These are phyloP conservation scores for Tylopilus sp. DNA, from an alignment of 1,284 basidiomycete genomes.

Conservation along the genomic window DNA sequence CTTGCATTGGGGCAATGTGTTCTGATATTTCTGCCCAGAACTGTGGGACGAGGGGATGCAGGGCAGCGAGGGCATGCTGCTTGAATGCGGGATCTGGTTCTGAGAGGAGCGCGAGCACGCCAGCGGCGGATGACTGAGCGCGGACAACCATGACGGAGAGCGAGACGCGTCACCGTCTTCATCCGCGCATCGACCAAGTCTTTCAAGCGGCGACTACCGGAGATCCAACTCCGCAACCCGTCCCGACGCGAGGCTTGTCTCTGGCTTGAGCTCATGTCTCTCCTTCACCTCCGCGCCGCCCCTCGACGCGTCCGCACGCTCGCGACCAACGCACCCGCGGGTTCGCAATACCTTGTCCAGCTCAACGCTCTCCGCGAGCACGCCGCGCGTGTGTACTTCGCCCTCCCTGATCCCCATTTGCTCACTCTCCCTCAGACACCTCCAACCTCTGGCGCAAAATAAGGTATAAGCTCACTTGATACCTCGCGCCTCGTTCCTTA, in stretches of 20 bases:
- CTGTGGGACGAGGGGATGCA: conserved; percentile 81
- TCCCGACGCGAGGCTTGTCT: conserved; percentile 20
- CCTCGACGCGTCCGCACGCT: conserved; percentile 40
- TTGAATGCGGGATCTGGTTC: conserved; percentile 87
- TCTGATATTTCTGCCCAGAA: conserved; percentile 99
- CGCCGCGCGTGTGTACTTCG: conserved; percentile 50
- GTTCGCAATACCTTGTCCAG: conserved; percentile 49
- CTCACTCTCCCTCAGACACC: conserved; percentile 51
- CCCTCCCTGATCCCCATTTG: not conserved
- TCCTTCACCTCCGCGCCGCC: conserved; percentile 44
- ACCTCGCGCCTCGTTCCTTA: not conserved
- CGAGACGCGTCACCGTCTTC: conserved; percentile 29
- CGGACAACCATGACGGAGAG: conserved; percentile 49
- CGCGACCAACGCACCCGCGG: conserved; percentile 37
- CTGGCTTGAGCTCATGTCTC: conserved; percentile 45
- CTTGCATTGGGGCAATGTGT: conserved; percentile 84
- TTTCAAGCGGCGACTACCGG: conserved; percentile 31
- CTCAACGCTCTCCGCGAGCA: conserved; percentile 62
- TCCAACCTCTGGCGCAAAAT: conserved; percentile 82
- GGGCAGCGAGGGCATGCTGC: conserved; percentile 82
- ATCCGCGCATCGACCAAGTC: not conserved
- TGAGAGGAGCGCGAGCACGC: conserved; percentile 83
- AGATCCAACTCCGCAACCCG: conserved; percentile 12
- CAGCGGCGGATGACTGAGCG: conserved; percentile 77
- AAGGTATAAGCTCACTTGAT: conserved; percentile 47